phyloP scores from a whole-genome alignment of 2,329 filamentous ascomycete species.

The Calonectria naviculata region DNA sequence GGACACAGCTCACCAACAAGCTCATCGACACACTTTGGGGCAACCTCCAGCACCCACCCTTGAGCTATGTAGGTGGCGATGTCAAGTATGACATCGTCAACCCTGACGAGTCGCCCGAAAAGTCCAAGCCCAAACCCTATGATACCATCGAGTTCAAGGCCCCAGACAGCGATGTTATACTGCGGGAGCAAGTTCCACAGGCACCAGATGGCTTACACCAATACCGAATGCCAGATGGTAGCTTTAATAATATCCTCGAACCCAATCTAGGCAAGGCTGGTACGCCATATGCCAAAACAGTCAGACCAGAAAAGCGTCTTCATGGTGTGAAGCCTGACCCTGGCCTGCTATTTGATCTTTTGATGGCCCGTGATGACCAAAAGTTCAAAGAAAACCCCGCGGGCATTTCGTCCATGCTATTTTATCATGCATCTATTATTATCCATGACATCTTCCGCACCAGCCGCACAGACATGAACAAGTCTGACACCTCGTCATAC shows the following conservation, averaged over 20 bases:
- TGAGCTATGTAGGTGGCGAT: slow-evolving; percentile 55
- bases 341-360: slow-evolving; percentile 73
- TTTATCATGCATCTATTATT: slow-evolving; percentile 77
- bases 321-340: slow-evolving; percentile 72
- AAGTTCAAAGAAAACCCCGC: slow-evolving; percentile 74
- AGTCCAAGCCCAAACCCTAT: slow-evolving; percentile 42
- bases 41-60: slow-evolving; percentile 64
- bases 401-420: slow-evolving; percentile 79
- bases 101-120: slow-evolving; percentile 44
- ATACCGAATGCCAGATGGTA: slow-evolving; percentile 51
- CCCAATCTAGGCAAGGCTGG: slow-evolving; percentile 74
- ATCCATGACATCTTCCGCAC: slow-evolving; percentile 52
- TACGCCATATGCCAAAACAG: slow-evolving; percentile 76
- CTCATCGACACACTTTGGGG: slow-evolving; percentile 65
- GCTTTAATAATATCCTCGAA: slow-evolving; percentile 67
- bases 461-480: slow-evolving; percentile 69
- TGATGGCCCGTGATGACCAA: slow-evolving; percentile 67
- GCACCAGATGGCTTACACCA: slow-evolving; percentile 49
- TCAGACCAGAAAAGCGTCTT: slow-evolving; percentile 66
- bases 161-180: slow-evolving; percentile 48
- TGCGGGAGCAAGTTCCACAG: slow-evolving; percentile 50
- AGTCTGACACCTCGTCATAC: slow-evolving; percentile 78
- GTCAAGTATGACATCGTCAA: slow-evolving; percentile 51
- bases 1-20: slow-evolving; percentile 40
- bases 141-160: slow-evolving; percentile 54